Evolutionary conservation across 1,139 yeast species (phyloP), one percentile per base, ranked within the genome.

Genomic region (Pichia sp.): DNA sequence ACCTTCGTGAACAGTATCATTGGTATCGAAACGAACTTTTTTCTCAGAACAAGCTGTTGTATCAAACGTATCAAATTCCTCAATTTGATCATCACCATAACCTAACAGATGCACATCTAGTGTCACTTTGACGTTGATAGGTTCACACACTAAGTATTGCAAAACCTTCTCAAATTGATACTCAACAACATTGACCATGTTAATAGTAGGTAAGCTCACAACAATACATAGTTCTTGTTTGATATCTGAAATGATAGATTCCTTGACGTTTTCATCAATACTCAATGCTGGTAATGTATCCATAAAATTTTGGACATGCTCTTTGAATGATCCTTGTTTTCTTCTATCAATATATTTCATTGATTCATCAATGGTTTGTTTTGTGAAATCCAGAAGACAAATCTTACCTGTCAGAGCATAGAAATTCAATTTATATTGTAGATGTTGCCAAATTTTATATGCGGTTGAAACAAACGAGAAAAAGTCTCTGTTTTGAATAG

Each of bases 101-200:
- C 47, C 41, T 20, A 62, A 47, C 2, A 58, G 45, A 30, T 55
- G 42, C 1, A 60, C 53, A 30, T 47, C 46, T 19, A 62, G 42
- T 0, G 51, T 58, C 20, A 87, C 62, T 4, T 59, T 63, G 3
- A 75, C 70, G 0, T 65, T 56, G 20, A 87, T 76, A 0, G 87
- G 81, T 43, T 79, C 83, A 2, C 95, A 94, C 2, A 86, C 82
- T 10, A 74, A 62, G 53, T 73, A 82, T 43, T 73, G 77, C 4
- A 67, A 52, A 22, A 66, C 63, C 40, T 63, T 65, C 2, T 70
- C 69, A 48, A 69, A 73, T 1, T 68, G 59, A 47, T 76, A 71
- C 53, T 76, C 78, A 11, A 77, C 73, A 4, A 71, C 63, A 48
- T 80, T 85, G 20, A 81, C 67, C 34, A 73, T 69, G 50, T 77